Percentiles rank a stretch among this genome's conserved stretches.
These are phyloP conservation scores for Penicillium sclerotigenum DNA, from an alignment of 2,329 filamentous ascomycete species.

Conservation along the genomic window DNA sequence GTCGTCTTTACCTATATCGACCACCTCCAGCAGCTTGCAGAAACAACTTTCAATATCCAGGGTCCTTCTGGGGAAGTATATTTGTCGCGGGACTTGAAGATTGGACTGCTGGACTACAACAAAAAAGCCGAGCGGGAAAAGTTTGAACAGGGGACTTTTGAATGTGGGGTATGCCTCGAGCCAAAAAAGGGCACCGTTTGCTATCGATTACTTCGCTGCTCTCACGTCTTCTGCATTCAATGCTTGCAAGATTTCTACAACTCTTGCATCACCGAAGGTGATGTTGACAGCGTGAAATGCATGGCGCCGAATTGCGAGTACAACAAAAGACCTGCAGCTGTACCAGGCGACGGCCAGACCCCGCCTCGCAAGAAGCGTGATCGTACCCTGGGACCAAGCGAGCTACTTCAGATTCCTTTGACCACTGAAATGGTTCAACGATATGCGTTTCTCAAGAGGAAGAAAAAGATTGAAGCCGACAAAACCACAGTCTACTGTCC, in stretches of 20 bases:
- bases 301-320: conserved; percentile 75
- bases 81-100: conserved; percentile 55
- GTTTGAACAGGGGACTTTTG: conserved; percentile 81
- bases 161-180: conserved; percentile 85
- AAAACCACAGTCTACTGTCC: conserved; percentile 92
- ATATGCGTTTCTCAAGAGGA: conserved; percentile 87
- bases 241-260: conserved; percentile 91
- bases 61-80: conserved; percentile 43
- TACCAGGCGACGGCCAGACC: conserved; percentile 33
- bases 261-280: conserved; percentile 79
- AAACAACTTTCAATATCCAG: conserved; percentile 53
- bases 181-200: conserved; percentile 83
- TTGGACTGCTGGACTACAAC: conserved; percentile 74
- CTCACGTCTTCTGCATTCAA: conserved; percentile 85
- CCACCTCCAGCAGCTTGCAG: conserved; percentile 57
- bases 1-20: conserved; percentile 61
- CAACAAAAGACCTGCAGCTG: conserved; percentile 42
- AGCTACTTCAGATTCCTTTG: conserved; percentile 74
- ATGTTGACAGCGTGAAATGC: conserved; percentile 75
- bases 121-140: conserved; percentile 67
- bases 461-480: conserved; percentile 86
- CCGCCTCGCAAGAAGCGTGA: conserved; percentile 57
- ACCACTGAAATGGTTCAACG: conserved; percentile 71
- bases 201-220: conserved; percentile 77
- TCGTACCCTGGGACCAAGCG: conserved; percentile 72